Base-by-base conservation (phyloP, 768 basidiomycete species). In the Serendipita vermifera region DNA sequence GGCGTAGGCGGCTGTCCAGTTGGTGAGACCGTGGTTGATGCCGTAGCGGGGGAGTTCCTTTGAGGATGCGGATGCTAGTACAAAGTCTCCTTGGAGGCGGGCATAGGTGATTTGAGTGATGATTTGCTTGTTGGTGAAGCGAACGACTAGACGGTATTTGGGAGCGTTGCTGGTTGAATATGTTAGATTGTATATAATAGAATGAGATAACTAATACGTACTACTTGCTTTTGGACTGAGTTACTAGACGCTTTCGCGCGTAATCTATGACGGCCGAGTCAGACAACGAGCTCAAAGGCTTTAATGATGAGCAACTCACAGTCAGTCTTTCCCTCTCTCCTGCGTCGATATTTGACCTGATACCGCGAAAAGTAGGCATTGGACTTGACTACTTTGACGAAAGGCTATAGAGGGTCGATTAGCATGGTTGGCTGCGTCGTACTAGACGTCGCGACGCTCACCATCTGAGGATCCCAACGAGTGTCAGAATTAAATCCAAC, bases 151-250 rank as follows among this genome's bases (percentile, higher is more conserved):
- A 64, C 93, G 91, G 75, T 96, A 96, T 75, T 97, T 96, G 56
- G 93, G 92, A 35, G 91, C 89, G 65, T 94, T 94, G 76, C 85
- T 87, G 38, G 3, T 29, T 33, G 24, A 3, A 1, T 1, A 55
- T 60, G 20, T 20, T 56, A 26, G 1, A 38, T 6, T 17, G 2
- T 29, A 55, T 32, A 20, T n/a, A 36, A 17, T 15, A 57, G 3
- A 13, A 31, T 5, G 15, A 32, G 33, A 39, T 15, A 57, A 26
- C 6, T 7, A 3, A 13, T n/a, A 71, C 81, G 32, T 68, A 86
- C 85, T 96, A 98, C 78, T 98, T 98, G 83, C 97, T 98, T 80
- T 99, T 99, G 58, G 96, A 92, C 79, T 99, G 96, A 58, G 88
- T 82, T 62, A 98, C 82, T 56, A 99, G 81, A 63, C 93, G 84